Evolutionary conservation across 805 yeast species (phyloP), one percentile per base, ranked within the genome.

Genomic region (Lachancea thermotolerans): DNA sequence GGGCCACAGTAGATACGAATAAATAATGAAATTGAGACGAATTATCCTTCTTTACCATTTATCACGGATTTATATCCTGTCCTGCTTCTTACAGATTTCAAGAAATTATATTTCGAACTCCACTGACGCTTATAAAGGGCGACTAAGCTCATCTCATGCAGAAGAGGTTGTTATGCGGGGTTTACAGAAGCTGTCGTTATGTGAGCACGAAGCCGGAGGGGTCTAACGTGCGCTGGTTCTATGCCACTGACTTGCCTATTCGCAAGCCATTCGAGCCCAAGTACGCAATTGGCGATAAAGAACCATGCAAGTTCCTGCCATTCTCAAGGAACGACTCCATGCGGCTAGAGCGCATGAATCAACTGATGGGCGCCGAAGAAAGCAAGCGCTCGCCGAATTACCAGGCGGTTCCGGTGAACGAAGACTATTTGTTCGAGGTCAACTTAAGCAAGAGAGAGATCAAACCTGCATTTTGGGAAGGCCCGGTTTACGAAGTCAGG

Each of bases 401-500:
- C 10, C 39, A 35, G 8, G 39, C 37, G 11, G 75, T 84, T 2
- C 74, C 75, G 1, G 97, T 91, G 1, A 82, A 82, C 57, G 95
- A 87, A 55, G 98, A 90, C 58, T 75, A 77, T 18, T 67, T 91
- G 21, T 85, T 85, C 55, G 78, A 79, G 55, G 96, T 88, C 4
- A 79, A 87, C 55, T 49, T 91, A 16, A 50, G 58, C 0, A 62
- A 66, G 6, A 72, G 79, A 63, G 72, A 71, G 40, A 61, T 90
- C 55, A 52, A 65, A 2, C 95, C 98, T 0, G 74, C 81, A 0
- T 91, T 81, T 60, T 91, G 97, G 97, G 80, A 78, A 7, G 97
- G 97, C 1, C 93, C 96, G 0, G 66, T 70, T 0, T 91, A 81
- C 58, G 89, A 85, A 48, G 83, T 91, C 1, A 70, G 96, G 38